phyloP scores from a whole-genome alignment of 805 yeast genomes.

The Metschnikowia matae region DNA sequence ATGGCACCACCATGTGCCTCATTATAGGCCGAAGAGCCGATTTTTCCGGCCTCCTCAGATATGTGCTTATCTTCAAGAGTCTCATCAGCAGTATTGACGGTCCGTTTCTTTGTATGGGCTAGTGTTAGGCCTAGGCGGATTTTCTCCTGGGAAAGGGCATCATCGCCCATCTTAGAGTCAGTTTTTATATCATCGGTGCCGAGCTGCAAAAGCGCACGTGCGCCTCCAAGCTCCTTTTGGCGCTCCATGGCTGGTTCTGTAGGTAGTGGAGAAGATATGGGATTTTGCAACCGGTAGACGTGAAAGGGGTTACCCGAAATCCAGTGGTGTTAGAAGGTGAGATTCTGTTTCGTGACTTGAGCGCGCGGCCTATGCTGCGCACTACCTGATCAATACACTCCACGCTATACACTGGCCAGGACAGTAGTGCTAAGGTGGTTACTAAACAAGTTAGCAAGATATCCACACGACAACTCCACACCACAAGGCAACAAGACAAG shows the following conservation, averaged over 20 bases:
- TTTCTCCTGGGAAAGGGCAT: neutral
- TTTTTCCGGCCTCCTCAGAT: neutral
- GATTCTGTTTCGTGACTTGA: slow-evolving; percentile 1
- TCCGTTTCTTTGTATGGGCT: neutral
- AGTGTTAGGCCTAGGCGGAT: neutral
- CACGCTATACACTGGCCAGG: no score
- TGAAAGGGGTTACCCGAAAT: slow-evolving; percentile 21
- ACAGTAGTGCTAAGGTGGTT: no score
- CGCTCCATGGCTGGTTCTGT: slow-evolving; percentile 22
- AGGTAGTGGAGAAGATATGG: neutral
- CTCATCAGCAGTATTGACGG: neutral
- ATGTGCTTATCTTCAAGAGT: slow-evolving; percentile 1
- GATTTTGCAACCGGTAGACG: slow-evolving; percentile 17
- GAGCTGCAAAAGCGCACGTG: slow-evolving; percentile 41
- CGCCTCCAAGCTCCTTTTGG: slow-evolving; percentile 44
- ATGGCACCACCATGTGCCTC: neutral
- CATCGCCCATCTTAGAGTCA: neutral
- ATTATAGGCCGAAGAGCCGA: neutral
- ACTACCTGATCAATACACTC: neutral
- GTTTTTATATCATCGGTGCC: slow-evolving; percentile 25
- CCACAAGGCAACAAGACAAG: no score
- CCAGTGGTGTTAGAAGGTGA: neutral
- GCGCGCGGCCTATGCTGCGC: slow-evolving; percentile 2
- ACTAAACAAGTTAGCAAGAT: no score
- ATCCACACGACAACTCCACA: no score